Evolutionary conservation across 1,139 yeast species (phyloP), one percentile per base, ranked within the genome.

Genomic region (Debaryomyces psychrophilus): DNA sequence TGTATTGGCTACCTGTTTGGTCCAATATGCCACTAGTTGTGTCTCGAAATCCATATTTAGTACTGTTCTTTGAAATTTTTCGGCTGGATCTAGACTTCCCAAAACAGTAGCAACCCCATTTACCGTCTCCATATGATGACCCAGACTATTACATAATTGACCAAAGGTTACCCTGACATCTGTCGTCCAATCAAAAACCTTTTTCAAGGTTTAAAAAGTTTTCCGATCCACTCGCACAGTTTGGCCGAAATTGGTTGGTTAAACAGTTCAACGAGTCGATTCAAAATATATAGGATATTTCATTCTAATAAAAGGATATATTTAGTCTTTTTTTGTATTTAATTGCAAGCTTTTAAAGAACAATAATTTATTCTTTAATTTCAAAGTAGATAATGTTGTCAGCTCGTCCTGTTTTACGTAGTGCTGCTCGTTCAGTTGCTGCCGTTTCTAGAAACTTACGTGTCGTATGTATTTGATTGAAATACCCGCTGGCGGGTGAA

Each of bases 341-440:
- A 34, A 31, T 31, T 41, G 22, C 29, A 41, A 41, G 35, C 25
- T 37, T 37, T 44, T 49, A 41, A 49, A 47, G 52, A 47, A 45
- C 46, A 43, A 45, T 40, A 44, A 45, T 37, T 45, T 47, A 44
- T 46, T 49, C 52, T 49, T 49, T 49, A 43, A 41, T 42, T 41
- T 38, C 35, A 47, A 44, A 45, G 47, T 46, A 45, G 41, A 61
- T 54, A 58, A 85, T 85, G 92, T 85, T 85, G 81, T 83, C 90
- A 69, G 81, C 83, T 69, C 89, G 92, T 82, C 81, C 88, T 73
- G 82, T 82, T 76, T 78, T 85, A 73, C 87, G 90, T 79, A 80
- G 87, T 69, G 89, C 89, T 71, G 82, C 86, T 68, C 85, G 89
- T 78, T 79, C 88, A 66, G 83, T 83, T 68, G 78, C 82, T 69